Base-by-base conservation (phyloP, 208 protist species). In the Trichomonas gallinae region DNA sequence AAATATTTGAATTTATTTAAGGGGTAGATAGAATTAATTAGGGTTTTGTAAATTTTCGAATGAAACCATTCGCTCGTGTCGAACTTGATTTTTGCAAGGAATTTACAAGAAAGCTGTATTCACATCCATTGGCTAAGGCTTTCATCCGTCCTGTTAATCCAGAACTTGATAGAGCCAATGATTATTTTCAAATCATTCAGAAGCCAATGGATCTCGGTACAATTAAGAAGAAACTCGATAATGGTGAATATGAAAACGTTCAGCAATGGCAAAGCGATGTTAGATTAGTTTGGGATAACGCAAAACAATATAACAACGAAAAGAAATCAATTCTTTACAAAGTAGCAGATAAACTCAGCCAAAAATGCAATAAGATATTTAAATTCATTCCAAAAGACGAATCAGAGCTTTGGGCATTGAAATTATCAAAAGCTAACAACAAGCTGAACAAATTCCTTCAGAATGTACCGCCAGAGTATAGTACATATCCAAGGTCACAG, bases 81-180 rank as follows among this genome's bases (percentile, higher is more conserved):
- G 87, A 93, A 36, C 87, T 93, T 36, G 87, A 93, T 34, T 93
- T 42, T 36, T 93, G 87, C 87, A 93, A 93, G 51, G 36, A 51
- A 36, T 40, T 93, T 48, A 93, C 87, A 15, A 44, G 51, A 51
- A 93, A 93, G 38, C 31, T 93, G 9, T 42, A 48, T 9, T 17
- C 17, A 38, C 87, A 93, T 51, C 87, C 87, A 93, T 42, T 93
- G 15, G 23, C 87, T 49, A 34, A 11, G 6, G 87, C 87, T 2
- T 93, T 93, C 26, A 42, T 48, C 46, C 40, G 87, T n/a, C 87
- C 87, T 49, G 87, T 93, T 8, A 93, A 93, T 51, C 87, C 87
- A 34, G 40, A 93, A 93, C 26, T 93, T 9, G 87, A 93, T 38
- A 23, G 44, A 34, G 87, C 87, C 11, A 42, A 42, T 9, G 44